A percentile compares a stretch with the other conserved stretches of the same genome.
Evolutionary conservation across 768 basidiomycete species (phyloP).

Genomic region (Boletus barrowsii): DNA sequence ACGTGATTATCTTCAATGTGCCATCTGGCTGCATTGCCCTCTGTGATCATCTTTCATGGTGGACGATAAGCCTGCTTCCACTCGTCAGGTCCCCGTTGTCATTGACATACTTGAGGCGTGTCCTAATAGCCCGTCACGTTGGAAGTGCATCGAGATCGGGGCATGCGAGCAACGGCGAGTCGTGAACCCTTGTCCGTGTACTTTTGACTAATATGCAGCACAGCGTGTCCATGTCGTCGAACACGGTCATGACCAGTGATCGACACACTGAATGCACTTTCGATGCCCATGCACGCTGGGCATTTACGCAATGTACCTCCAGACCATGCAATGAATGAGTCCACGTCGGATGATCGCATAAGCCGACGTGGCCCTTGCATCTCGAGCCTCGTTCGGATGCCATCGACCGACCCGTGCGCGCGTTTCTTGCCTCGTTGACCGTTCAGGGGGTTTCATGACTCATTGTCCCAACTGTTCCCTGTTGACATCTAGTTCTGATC

Average conservation of each 20-base stretch:
- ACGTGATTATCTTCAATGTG: too few relatives aligned
- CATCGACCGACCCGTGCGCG: conserved; percentile 1
- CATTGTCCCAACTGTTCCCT: neutral
- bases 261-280: neutral
- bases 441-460: neutral
- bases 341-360: neutral
- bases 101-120: neutral
- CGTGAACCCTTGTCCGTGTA: neutral
- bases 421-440: neutral
- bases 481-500: neutral
- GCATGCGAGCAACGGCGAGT: neutral
- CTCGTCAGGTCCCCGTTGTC: neutral
- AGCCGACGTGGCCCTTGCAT: neutral
- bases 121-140: neutral
- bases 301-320: neutral
- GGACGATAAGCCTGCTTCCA: conserved; percentile 6
- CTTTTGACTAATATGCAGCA: neutral
- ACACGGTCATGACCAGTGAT: neutral
- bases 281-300: neutral
- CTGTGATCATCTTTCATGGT: conserved; percentile 1
- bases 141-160: neutral
- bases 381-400: neutral
- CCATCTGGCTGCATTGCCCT: too few relatives aligned
- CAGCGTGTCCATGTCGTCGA: neutral
- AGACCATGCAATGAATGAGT: neutral